Base-by-base conservation (phyloP, 2,329 filamentous ascomycete species). In the Colletotrichum sp. region DNA sequence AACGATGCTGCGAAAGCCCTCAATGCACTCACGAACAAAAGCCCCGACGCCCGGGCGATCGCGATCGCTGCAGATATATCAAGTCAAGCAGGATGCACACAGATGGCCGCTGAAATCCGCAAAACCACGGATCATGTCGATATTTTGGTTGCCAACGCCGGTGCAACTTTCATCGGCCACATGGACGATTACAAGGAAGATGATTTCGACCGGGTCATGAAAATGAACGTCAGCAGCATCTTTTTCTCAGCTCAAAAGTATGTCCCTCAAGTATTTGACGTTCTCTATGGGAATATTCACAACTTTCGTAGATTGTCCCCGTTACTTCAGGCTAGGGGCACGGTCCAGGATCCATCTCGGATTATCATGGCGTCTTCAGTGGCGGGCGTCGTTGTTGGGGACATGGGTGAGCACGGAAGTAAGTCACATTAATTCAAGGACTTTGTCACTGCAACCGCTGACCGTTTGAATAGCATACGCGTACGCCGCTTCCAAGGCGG, bases 391-490 rank as follows among this genome's bases (percentile, higher is more conserved):
- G 56, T 61, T 32, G 56, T 61, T 30, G 28, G 28, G 56, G 56
- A 61, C 56, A 61, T 61, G 56, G 56, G 56, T 21, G 56, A 61
- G 28, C 56, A 61, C 26, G 18, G 56, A 30, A 61, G 56, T 61
- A 61, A 61, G 56, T 34, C 28, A 7, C 34, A 36, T 34, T 34
- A 15, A 15, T 34, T 60, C 16, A 30, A 60, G 6, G 8, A 60
- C 8, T 26, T 60, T 30, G 8, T 26, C 56, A 9, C 18, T 60
- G 26, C 15, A 16, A 6, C 16, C 8, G 16, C 56, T 60, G 16
- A 60, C 21, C 6, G 3, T 60, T n/a, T n/a, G 15, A 61, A 61
- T 9, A 34, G 56, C 56, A 18, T 61, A 61, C 28, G 28, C 56
- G 12, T 61, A 61, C 28, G 56, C 56, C 56, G 56, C 56, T 4